Conservation (phyloP, 306 rosid species). For the Vigna nakashimae region DNA sequence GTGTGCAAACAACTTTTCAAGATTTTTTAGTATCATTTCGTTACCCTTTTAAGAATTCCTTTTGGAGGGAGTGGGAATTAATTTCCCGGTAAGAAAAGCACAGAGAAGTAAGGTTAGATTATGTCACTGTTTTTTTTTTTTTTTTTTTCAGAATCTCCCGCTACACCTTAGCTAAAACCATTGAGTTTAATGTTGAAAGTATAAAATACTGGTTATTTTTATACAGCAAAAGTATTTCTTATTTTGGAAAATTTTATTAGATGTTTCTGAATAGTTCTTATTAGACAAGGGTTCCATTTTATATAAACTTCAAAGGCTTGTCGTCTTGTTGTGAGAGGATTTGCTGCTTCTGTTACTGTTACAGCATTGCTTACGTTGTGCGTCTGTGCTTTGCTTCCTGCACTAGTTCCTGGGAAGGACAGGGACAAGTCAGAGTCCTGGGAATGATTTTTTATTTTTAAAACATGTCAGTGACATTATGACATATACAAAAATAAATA, state of each 20-base stretch:
- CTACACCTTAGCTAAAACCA: not conserved
- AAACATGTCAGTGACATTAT: constrained; percentile 22
- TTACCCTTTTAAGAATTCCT: not conserved
- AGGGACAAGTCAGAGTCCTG: constrained; percentile 48
- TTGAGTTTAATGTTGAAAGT: not conserved
- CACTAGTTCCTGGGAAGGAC: constrained; percentile 40
- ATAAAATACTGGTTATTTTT: too few relatives aligned
- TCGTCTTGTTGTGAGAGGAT: not conserved
- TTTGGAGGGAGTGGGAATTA: constrained; percentile 12
- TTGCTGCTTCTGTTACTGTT: not conserved
- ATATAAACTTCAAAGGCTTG: not conserved
- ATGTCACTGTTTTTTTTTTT: constrained; percentile 36
- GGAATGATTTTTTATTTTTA: not conserved
- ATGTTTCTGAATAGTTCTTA: not conserved
- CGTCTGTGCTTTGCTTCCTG: constrained; percentile 39
- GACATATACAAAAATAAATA: not conserved
- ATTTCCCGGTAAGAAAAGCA: constrained; percentile 28
- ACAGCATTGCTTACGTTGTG: constrained; percentile 35
- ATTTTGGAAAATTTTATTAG: not conserved
- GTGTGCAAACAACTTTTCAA: constrained; percentile 1
- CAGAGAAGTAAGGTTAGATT: constrained; percentile 31
- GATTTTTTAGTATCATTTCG: constrained; percentile 21
- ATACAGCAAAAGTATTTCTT: too few relatives aligned
- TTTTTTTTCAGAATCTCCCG: not conserved
- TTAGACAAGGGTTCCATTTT: not conserved